Evolutionary conservation across 805 yeast species (phyloP).

Genomic region (Teunomyces lycoperdinae): DNA sequence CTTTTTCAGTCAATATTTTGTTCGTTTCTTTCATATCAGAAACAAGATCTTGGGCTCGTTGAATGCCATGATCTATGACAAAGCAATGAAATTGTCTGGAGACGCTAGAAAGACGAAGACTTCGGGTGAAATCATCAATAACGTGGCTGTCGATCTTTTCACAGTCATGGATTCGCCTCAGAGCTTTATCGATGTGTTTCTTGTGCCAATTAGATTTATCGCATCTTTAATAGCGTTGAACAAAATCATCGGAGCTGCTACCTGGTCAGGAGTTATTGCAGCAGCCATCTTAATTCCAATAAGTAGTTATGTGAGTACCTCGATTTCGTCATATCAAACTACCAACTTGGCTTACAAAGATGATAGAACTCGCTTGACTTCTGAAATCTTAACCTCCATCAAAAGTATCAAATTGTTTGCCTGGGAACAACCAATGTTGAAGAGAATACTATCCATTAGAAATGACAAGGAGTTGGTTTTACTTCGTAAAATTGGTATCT

Average conservation of each 20-base stretch:
- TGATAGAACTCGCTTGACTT: slow-evolving; percentile 53
- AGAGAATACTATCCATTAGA: slow-evolving; percentile 50
- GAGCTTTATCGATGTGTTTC: slow-evolving; percentile 49
- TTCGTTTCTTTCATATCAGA: slow-evolving; percentile 11
- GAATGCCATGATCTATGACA: slow-evolving; percentile 65
- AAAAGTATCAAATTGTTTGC: slow-evolving; percentile 67
- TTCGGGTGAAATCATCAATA: slow-evolving; percentile 78
- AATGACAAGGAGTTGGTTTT: slow-evolving; percentile 56
- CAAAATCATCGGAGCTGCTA: slow-evolving; percentile 55
- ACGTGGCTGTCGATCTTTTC: slow-evolving; percentile 73
- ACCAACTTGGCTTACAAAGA: slow-evolving; percentile 57
- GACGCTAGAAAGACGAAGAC: slow-evolving; percentile 58
- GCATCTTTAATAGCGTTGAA: slow-evolving; percentile 55
- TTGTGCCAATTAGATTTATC: slow-evolving; percentile 56
- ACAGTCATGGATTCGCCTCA: slow-evolving; percentile 60
- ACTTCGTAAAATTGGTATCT: slow-evolving; percentile 46
- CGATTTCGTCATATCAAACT: slow-evolving; percentile 26
- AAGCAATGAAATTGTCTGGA: slow-evolving; percentile 65
- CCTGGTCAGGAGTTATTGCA: slow-evolving; percentile 53
- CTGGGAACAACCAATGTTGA: slow-evolving; percentile 66
- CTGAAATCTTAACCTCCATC: slow-evolving; percentile 57
- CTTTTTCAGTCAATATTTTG: slow-evolving; percentile 17
- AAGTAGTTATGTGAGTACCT: slow-evolving; percentile 49
- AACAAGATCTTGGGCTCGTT: slow-evolving; percentile 47
- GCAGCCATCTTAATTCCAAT: slow-evolving; percentile 58